A percentile compares a stretch with the other conserved stretches of the same genome.
Evolutionary conservation across 1,284 basidiomycete genomes (phyloP).

Genomic region (Lentinula novae-zelandiae): DNA sequence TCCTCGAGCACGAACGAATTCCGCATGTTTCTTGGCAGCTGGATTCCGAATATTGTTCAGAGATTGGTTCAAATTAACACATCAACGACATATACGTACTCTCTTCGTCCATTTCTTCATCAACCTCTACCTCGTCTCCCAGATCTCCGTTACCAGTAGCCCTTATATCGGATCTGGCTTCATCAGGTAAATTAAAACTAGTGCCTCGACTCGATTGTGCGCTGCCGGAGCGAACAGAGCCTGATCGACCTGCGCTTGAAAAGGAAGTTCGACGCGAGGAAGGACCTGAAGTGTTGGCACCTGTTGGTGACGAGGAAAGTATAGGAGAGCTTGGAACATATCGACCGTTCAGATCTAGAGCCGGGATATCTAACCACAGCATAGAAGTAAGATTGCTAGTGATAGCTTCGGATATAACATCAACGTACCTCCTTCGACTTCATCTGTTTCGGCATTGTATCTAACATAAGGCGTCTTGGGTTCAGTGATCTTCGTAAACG

Average conservation of each 20-base stretch:
- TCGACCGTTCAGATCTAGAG: conserved; percentile 48
- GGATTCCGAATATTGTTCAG: conserved; percentile 12
- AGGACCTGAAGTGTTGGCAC: conserved; percentile 48
- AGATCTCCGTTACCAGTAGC: conserved; percentile 40
- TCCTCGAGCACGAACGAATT: conserved; percentile 78
- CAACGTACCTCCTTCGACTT: conserved; percentile 71
- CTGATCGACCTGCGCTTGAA: conserved; percentile 54
- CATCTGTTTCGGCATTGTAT: conserved; percentile 84
- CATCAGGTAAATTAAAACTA: conserved; percentile 75
- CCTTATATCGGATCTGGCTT: conserved; percentile 56
- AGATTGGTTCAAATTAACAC: conserved; percentile 1
- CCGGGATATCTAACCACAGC: conserved; percentile 59
- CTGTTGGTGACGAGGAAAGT: conserved; percentile 46
- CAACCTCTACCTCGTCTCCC: conserved; percentile 65
- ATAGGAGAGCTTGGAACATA: conserved; percentile 31
- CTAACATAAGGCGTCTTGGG: conserved; percentile 95
- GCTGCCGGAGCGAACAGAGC: conserved; percentile 52
- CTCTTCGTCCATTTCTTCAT: conserved; percentile 86
- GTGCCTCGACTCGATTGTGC: conserved; percentile 74
- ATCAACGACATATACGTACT: conserved; percentile 40
- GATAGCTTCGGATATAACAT: not conserved
- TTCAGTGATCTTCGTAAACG: conserved; percentile 94
- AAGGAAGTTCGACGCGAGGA: conserved; percentile 81
- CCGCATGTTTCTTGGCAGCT: conserved; percentile 82
- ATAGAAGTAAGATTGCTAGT: not conserved